Evolutionary conservation across 371 early-diverging fungal species (phyloP), one percentile per base, ranked within the genome.

Genomic region (Dichotomocladium elegans): DNA sequence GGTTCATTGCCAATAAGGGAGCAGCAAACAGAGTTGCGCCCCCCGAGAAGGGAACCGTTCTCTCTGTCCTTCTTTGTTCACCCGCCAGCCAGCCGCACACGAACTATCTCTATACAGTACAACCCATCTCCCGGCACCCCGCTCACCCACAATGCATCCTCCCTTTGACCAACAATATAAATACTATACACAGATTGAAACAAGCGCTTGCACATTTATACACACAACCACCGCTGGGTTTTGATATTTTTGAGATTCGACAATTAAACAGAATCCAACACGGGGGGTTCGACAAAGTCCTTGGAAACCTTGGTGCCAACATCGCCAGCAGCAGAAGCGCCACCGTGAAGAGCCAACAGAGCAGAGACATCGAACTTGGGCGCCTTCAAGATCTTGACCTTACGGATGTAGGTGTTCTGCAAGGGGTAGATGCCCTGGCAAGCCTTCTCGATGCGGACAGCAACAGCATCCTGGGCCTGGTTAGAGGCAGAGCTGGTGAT

Each of bases 331-430:
- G 78, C 76, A 54, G 86, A 79, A 59, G 86, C 79, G 66, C 84
- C 85, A 76, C 89, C 91, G 90, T 98, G 98, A 63, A 95, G 90
- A 81, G 96, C 98, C 70, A 96, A 76, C 58, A 98, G 90, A 82
- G 95, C 95, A 70, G 92, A 94, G 62, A 90, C 77, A 83, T 97
- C 95, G 68, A 86, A 85, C 82, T 94, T 94, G 81, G 98, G 98
- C 45, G 89, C 83, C 93, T 99, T 99, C 73, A 99, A 84, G 70
- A 99, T 95, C 94, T 99, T 99, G 77, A 96, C 98, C 91, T 99
- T 99, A 79, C 93, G 93, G 72, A 97, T 86, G 79, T 86, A 91
- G 72, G 94, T 94, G 86, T 96, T 94, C 83, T 99, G 98, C 61
- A 99, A 88, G 52, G 99, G 99, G 91, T 92, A 99, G 85, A 99